Conservation (phyloP, 1,284 basidiomycete genomes). For the Tylopilus sp. region DNA sequence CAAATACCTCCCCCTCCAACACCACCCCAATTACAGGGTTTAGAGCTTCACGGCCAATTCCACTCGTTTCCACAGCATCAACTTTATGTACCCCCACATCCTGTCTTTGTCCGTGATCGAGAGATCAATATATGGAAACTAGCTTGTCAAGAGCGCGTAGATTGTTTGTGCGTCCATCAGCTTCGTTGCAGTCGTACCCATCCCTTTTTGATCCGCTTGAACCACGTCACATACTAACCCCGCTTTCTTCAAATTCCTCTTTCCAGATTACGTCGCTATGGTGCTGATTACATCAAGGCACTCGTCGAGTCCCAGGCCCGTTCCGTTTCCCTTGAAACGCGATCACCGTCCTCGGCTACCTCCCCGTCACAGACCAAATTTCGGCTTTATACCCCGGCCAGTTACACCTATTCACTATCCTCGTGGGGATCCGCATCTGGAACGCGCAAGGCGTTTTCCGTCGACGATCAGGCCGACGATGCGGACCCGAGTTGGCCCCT, state of each 20-base stretch:
- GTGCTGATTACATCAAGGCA: conserved; percentile 34
- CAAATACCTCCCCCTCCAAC: conserved; percentile 13
- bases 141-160: conserved; percentile 36
- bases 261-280: conserved; percentile 32
- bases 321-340: neutral
- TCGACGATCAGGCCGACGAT: conserved; percentile 24
- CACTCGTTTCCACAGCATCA: conserved; percentile 27
- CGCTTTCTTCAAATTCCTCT: neutral
- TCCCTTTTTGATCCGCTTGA: conserved; percentile 16
- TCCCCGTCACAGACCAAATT: conserved; percentile 26
- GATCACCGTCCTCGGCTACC: neutral
- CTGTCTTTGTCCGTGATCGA: conserved; percentile 33
- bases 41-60: conserved; percentile 29
- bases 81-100: conserved; percentile 29
- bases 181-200: conserved; percentile 3
- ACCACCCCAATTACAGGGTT: conserved; percentile 18
- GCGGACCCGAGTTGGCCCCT: conserved; percentile 19
- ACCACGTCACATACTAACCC: conserved; percentile 10
- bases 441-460: conserved; percentile 10
- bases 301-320: conserved; percentile 32
- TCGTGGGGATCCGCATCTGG: conserved; percentile 19
- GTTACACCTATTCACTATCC: conserved; percentile 30
- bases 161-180: conserved; percentile 29
- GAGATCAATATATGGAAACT: conserved; percentile 37
- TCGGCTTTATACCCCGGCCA: conserved; percentile 33